Base-by-base conservation (phyloP, 1,284 basidiomycete species). In the Leccinum subatratum region DNA sequence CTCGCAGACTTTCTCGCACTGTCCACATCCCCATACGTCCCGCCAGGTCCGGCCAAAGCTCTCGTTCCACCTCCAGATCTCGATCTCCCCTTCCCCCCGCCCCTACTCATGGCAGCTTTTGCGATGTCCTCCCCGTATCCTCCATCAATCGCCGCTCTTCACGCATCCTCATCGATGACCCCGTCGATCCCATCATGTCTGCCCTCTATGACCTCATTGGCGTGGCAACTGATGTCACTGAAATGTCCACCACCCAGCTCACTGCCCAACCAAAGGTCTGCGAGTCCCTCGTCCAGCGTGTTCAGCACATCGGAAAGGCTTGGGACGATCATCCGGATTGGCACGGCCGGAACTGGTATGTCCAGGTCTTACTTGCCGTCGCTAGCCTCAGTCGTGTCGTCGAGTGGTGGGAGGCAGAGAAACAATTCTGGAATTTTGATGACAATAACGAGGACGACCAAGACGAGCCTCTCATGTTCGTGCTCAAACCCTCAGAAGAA, bases 391-490 rank as follows among this genome's bases (percentile, higher is more conserved):
- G 91, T 77, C 92, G 97, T 66, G 96, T 99, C 32, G 90, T 98
- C 67, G 97, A 99, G 75, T 99, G 97, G 97, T 99, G 96, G 96
- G 95, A 98, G 77, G 96, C 96, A n/a, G 97, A 99, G 81, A 96
- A 96, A 75, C 94, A 96, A 69, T 99, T 99, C 79, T 99, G 97
- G 97, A 98, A 98, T 74, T 98, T 98, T 75, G 93, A 96, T 75
- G 95, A 96, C 68, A 93, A 96, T 66, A 93, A 96, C 68, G 92
- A 95, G 64, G 89, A 90, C 67, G 95, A 96, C 73, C 85, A 88
- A 74, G 93, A 95, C 63, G 95, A 97, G 71, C 92, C 93, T 1
- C 81, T 96, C 64, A 86, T 90, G 68, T 96, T 96, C 74, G 92
- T 97, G 66, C 89, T 94, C 74, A 95, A 95, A 74, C 89, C 93